phyloP scores from a whole-genome alignment of 2,329 filamentous ascomycete genomes.

The Didymella segeticola region DNA sequence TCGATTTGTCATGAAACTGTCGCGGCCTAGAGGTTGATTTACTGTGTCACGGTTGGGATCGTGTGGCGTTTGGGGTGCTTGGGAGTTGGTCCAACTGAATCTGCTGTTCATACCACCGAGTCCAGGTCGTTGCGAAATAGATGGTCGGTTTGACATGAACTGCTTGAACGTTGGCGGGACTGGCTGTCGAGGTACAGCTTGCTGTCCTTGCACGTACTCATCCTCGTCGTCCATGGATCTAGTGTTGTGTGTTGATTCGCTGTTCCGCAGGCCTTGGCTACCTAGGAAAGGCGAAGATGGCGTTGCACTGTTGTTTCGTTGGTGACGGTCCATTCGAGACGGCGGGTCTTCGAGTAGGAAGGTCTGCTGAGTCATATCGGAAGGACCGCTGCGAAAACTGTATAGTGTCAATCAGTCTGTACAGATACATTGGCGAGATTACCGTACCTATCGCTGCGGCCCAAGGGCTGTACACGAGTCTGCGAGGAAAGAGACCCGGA shows the following conservation, averaged over 20 bases:
- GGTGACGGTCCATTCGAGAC: conserved; percentile 35
- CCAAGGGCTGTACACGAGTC: conserved; percentile 35
- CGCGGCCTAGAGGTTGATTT: conserved; percentile 32
- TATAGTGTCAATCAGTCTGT: conserved; percentile 4
- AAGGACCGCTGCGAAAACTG: conserved; percentile 29
- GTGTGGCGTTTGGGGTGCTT: conserved; percentile 49
- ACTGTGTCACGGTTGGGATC: conserved; percentile 39
- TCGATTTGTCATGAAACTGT: conserved; percentile 46
- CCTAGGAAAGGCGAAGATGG: conserved; percentile 44
- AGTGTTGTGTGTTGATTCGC: conserved; percentile 43
- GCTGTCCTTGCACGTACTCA: conserved; percentile 29
- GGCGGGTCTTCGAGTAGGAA: conserved; percentile 39
- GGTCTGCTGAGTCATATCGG: conserved; percentile 22
- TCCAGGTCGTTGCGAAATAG: conserved; percentile 38
- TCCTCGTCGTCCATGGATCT: conserved; percentile 34
- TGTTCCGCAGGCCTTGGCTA: conserved; percentile 33
- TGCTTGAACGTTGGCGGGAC: conserved; percentile 49
- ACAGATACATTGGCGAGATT: not conserved
- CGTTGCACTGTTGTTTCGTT: conserved; percentile 38
- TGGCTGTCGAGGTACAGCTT: conserved; percentile 28
- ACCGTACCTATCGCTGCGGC: conserved; percentile 40
- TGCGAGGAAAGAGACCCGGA: conserved; percentile 40
- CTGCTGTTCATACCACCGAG: conserved; percentile 37
- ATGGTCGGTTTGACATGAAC: conserved; percentile 47
- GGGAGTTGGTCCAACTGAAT: conserved; percentile 52